Percentiles rank a stretch among this genome's conserved stretches.
Conservation (phyloP, 805 yeast genomes). For the Starmerella davenportii region DNA sequence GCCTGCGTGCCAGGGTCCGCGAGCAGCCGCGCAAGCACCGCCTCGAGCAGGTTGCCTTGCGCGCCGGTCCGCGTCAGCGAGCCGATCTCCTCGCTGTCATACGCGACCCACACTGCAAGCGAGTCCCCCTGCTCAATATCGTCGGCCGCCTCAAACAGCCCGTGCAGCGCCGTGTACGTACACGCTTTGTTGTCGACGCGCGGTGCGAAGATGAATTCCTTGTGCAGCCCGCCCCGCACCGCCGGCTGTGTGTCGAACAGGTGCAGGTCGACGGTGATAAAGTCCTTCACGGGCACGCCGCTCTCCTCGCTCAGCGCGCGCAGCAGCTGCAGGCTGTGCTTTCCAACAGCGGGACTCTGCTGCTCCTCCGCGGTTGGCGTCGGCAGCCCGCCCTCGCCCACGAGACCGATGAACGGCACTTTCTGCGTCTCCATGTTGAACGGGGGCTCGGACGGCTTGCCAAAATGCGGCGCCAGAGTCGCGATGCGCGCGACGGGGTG, state of each 20-base stretch:
- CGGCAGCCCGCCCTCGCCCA: constrained; percentile 25
- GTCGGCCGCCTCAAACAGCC: constrained; percentile 33
- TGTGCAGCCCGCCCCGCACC: constrained; percentile 68
- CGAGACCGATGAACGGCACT: constrained; percentile 65
- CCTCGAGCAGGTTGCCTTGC: constrained; percentile 74
- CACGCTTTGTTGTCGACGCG: constrained; percentile 86
- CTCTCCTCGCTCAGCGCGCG: constrained; percentile 52
- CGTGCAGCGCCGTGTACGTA: constrained; percentile 50
- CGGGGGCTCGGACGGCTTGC: constrained; percentile 51
- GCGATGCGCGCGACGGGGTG: constrained; percentile 82
- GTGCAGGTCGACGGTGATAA: constrained; percentile 80
- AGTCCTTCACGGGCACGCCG: constrained; percentile 32
- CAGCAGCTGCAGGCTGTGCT: constrained; percentile 63
- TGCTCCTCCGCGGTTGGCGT: constrained; percentile 28
- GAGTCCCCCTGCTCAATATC: constrained; percentile 21
- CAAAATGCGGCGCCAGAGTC: constrained; percentile 82
- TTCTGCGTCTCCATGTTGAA: constrained; percentile 78
- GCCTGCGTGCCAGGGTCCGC: constrained; percentile 17
- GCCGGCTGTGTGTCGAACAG: constrained; percentile 75
- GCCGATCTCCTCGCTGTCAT: constrained; percentile 95
- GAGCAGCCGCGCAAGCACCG: constrained; percentile 53
- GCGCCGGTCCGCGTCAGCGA: constrained; percentile 94
- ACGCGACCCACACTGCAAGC: constrained; percentile 41
- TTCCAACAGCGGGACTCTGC: constrained; percentile 25
- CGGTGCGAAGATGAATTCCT: constrained; percentile 82